Evolutionary conservation across 345 rosid genomes (phyloP), one percentile per base, ranked within the genome.

Genomic region (Brassica rapa): DNA sequence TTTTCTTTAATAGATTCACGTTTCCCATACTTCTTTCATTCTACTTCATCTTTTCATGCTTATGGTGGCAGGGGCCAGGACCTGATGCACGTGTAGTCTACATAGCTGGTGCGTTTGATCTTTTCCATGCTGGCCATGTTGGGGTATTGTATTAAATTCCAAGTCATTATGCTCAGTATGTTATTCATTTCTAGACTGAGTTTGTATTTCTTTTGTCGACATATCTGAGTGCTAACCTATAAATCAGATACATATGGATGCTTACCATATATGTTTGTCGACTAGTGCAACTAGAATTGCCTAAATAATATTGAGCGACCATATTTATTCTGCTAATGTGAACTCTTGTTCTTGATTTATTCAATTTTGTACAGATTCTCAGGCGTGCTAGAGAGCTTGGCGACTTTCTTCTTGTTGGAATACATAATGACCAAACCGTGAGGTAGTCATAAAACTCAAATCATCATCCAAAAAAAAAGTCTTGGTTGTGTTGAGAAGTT

Each of bases 81-180:
- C 97, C 97, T 46, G 88, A 89, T 87, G 91, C 98, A 60, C 87
- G 87, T 35, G 80, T 94, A 56, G 86, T 94, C 11, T 94, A 94
- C 81, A 92, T 94, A 68, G 98, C 92, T 81, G 98, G 98, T 15
- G 97, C 97, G 35, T 94, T 94, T 81, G 98, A 94, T 90, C 94
- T 94, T 77, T 94, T 94, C 75, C 98, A 94, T 84, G 98, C 98
- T 35, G 98, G 98, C 75, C 98, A 94, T 83, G 98, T 92, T 3
- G 97, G 92, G 98, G 98, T 94, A 88, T 65, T 55, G 30, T 39
- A 49, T 35, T 24, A 37, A 14, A 35, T 3, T 16, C 19, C 56
- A 71, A 35, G 25, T 23, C 56, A n/a, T 72, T 9, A 56, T 71
- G 59, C 46, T 59, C 56, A 46, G 16, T 59, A 33, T 71, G 57